Evolutionary conservation across 2,329 filamentous ascomycete species (phyloP), one percentile per base, ranked within the genome.

Genomic region (Trichophyton equinum): DNA sequence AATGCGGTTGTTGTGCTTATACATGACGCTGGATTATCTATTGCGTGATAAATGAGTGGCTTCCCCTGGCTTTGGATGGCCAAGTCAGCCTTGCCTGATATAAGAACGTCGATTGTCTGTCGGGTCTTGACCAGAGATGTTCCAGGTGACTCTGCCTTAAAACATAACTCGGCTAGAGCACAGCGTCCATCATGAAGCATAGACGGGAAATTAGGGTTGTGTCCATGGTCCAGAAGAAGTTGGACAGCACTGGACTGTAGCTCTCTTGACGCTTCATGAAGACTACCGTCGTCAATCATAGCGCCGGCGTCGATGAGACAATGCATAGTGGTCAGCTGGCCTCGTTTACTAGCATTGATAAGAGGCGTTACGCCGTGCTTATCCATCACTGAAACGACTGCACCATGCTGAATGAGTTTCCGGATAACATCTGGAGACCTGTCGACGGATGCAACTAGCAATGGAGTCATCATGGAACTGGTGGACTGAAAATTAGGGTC

Each of bases 181-280:
- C 80, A 85, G 51, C 85, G 79, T 0, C 85, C 85, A 15, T 77
- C 78, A 65, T 87, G 84, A 0, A 84, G 72, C 2, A 81, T 77
- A 59, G 82, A 86, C 0, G 85, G 84, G 60, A 85, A 87, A 67
- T 87, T 84, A 0, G 82, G 77, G 15, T 85, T 81, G 62, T 87
- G 85, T 1, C 80, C 81, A 63, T 81, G 74, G 53, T 84, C 75
- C 4, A 86, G 71, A 1, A 88, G 74, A 1, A 83, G 74, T 57
- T 77, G 76, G 63, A 85, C 80, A 1, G 79, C 80, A 11, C 79
- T 72, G 0, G 84, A 64, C 64, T 86, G 82, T 20, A 87, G 75
- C 55, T 81, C 78, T 11, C 82, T 76, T 0, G 84, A 81, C 2
- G 84, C 82, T 62, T 86, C 84, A 66, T 88, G 85, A 2, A 88